Evolutionary conservation across 306 rosid genomes (phyloP).

Genomic region (Lotus japonicus): DNA sequence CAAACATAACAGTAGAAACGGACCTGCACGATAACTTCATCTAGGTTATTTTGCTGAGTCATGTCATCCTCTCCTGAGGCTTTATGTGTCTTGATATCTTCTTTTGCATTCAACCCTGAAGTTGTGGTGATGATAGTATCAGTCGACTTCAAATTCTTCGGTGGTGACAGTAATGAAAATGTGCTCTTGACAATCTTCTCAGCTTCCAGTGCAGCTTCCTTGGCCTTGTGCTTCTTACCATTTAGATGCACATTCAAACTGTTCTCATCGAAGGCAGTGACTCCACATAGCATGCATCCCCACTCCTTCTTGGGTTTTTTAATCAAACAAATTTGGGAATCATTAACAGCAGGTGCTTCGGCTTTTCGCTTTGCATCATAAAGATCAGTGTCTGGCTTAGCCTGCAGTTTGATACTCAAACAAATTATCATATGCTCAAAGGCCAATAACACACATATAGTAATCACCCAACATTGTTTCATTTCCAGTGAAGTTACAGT

Average conservation of each 20-base stretch:
- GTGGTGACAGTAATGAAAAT: too few species aligned
- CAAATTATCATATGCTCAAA: constrained; percentile 9
- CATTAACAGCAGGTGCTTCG: background rate
- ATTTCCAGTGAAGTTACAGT: background rate
- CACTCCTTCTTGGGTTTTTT: constrained; percentile 45
- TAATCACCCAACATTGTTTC: background rate
- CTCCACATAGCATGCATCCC: constrained; percentile 58
- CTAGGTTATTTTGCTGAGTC: too few species aligned
- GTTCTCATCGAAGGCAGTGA: constrained; percentile 29
- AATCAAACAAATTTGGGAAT: constrained; percentile 16
- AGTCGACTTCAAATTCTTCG: too few species aligned
- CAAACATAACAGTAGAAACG: too few species aligned
- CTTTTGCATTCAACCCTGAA: too few species aligned
- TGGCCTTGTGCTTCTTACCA: constrained; percentile 68
- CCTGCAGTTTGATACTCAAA: constrained; percentile 41
- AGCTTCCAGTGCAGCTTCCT: constrained; percentile 15
- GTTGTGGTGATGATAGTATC: too few species aligned
- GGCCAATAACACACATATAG: background rate
- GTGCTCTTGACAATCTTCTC: background rate
- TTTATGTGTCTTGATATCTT: too few species aligned
- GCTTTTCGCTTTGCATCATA: constrained; percentile 42
- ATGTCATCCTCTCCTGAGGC: too few species aligned
- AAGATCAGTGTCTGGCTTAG: constrained; percentile 37
- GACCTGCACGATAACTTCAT: too few species aligned
- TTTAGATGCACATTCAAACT: constrained; percentile 38